A percentile compares a stretch with the other conserved stretches of the same genome.
These are phyloP conservation scores for Casaregolazyma lundiana DNA, from an alignment of 1,139 yeast species.

Conservation along the genomic window DNA sequence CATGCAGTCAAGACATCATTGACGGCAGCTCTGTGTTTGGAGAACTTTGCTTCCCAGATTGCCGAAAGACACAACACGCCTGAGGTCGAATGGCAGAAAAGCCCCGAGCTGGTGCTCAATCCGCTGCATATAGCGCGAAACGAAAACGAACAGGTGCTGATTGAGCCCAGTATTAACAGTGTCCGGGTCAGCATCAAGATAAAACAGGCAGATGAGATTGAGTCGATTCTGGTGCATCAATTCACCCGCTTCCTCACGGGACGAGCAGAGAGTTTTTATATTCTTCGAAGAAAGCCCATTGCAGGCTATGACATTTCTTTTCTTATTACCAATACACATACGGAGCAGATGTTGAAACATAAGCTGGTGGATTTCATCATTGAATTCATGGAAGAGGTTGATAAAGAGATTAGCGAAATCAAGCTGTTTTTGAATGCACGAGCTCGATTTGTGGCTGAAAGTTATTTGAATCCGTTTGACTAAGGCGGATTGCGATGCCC, in stretches of 20 bases:
- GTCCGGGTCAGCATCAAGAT: constrained; percentile 81
- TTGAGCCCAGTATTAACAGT: constrained; percentile 91
- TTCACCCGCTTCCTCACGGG: constrained; percentile 90
- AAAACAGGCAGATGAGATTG: constrained; percentile 97
- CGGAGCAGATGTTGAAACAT: constrained; percentile 92
- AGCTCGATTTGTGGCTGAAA: constrained; percentile 97
- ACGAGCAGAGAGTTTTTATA: constrained; percentile 91
- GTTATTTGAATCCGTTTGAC: constrained; percentile 55
- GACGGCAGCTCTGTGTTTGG: constrained; percentile 91
- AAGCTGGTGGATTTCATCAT: constrained; percentile 94
- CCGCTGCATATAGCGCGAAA: constrained; percentile 91
- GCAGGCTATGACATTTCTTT: constrained; percentile 91
- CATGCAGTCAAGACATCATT: constrained; percentile 91
- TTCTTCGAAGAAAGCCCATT: constrained; percentile 86
- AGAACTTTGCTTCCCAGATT: constrained; percentile 90
- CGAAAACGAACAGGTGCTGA: constrained; percentile 86
- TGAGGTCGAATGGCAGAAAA: constrained; percentile 79
- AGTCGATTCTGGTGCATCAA: constrained; percentile 86
- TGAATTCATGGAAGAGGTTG: constrained; percentile 98
- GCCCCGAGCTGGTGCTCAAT: constrained; percentile 79
- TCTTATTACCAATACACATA: constrained; percentile 87
- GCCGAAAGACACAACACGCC: constrained; percentile 98
- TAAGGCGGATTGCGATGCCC: constrained; percentile 2
- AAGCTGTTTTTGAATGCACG: constrained; percentile 93
- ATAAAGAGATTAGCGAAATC: constrained; percentile 98